Evolutionary conservation across 2,329 filamentous ascomycete genomes (phyloP), one percentile per base, ranked within the genome.

Genomic region (Scedosporium boydii): DNA sequence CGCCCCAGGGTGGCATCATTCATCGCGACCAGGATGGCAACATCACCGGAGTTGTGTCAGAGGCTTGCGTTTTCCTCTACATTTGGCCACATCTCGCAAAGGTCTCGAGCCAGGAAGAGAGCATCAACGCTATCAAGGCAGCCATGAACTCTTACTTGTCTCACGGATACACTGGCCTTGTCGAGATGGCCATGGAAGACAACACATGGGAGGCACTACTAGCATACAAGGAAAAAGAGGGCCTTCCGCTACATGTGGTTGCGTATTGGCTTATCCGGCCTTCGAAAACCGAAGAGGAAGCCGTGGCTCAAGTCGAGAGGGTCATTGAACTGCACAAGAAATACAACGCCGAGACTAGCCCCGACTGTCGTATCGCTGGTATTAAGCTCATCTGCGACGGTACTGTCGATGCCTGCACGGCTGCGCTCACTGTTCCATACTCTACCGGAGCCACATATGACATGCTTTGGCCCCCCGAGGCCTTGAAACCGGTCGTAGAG

Each of bases 331-430:
- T 83, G 42, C 73, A 72, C 18, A 63, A 62, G 6, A 61, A 70
- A 60, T 75, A 72, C 65, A 76, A 72, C 64, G 70, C 69, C 7
- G 66, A 70, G 10, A 73, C 67, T 0, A 74, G 72, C 1, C 75
- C 75, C 0, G 70, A 76, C 61, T 71, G 70, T 62, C 80, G 81
- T 18, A 70, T 88, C 7, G 80, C 84, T 0, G 86, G 86, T 4
- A 80, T 88, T 70, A 88, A 88, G 68, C 71, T 88, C 23, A 86
- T 88, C 46, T 83, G 82, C 67, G 86, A 88, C 64, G 86, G 86
- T 10, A 83, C 86, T 42, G 77, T 88, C 44, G 86, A 88, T 65
- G 82, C 82, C 0, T 88, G 85, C 70, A 88, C 86, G 1, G 86
- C 86, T 0, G 83, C 81, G 0, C 71, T 88, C 1, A 75, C 76